Conservation (phyloP, 306 rosid species). For the Quercus gilva region DNA sequence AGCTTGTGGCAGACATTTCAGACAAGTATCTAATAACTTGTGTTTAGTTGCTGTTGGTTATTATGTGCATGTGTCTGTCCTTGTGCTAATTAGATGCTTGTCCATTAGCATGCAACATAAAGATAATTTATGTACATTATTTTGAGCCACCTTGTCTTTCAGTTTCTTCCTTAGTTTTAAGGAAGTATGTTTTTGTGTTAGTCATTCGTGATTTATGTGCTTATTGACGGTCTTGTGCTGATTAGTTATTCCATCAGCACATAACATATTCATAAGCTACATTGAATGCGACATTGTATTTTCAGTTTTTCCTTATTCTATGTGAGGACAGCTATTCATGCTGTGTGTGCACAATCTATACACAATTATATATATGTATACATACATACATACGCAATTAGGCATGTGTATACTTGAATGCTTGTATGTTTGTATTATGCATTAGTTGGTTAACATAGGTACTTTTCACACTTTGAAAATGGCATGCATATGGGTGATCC, state of each 20-base stretch:
- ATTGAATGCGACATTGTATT: constrained; percentile 4
- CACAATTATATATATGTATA: neutral
- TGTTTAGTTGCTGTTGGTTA: too few species aligned
- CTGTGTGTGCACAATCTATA: too few species aligned
- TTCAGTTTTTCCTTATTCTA: neutral
- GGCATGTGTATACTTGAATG: neutral
- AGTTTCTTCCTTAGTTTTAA: constrained; percentile 14
- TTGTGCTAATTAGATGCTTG: constrained; percentile 35
- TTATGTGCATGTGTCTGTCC: constrained; percentile 41
- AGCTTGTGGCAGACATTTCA: neutral
- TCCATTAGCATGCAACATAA: constrained; percentile 30
- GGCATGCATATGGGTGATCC: neutral
- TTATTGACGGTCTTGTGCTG: constrained; percentile 36
- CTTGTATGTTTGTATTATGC: neutral
- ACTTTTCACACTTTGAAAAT: neutral
- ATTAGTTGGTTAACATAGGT: neutral
- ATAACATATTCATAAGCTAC: constrained; percentile 39
- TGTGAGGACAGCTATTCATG: neutral
- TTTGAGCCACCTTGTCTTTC: constrained; percentile 32
- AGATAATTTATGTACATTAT: constrained; percentile 37
- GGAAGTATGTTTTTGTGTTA: neutral
- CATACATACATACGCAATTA: too few species aligned
- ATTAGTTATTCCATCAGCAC: constrained; percentile 25
- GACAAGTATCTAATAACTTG: neutral
- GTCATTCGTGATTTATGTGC: constrained; percentile 7